Evolutionary conservation across 2,329 filamentous ascomycete genomes (phyloP).

Genomic region (Ciborinia camelliae): DNA sequence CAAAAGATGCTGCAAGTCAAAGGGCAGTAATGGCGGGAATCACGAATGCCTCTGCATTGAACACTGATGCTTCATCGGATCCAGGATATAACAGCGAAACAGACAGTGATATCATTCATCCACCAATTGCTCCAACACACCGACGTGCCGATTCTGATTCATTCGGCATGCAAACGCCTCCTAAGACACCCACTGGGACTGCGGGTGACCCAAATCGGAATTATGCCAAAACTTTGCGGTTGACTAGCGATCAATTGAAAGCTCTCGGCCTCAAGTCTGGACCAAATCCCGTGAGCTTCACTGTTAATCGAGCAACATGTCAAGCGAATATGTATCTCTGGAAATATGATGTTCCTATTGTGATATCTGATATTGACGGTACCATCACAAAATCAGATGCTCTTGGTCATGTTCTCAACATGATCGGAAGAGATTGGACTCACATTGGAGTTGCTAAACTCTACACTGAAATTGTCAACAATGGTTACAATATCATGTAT

Average conservation of each 20-base stretch:
- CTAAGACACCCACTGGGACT: constrained; percentile 63
- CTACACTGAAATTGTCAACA: constrained; percentile 90
- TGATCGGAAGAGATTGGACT: constrained; percentile 97
- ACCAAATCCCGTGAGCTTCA: constrained; percentile 93
- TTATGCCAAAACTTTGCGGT: constrained; percentile 91
- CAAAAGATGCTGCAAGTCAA: constrained; percentile 82
- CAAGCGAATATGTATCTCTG: constrained; percentile 91
- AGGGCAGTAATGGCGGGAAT: constrained; percentile 52
- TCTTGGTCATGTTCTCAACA: constrained; percentile 88
- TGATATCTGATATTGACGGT: constrained; percentile 97
- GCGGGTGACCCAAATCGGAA: constrained; percentile 71
- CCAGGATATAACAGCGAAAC: constrained; percentile 95
- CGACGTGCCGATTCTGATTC: constrained; percentile 57
- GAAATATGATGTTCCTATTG: constrained; percentile 86
- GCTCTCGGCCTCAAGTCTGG: constrained; percentile 76
- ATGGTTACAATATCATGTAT: constrained; percentile 99
- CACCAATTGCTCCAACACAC: constrained; percentile 48
- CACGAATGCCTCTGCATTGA: constrained; percentile 26
- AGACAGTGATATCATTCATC: constrained; percentile 54
- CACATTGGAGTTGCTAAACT: constrained; percentile 95
- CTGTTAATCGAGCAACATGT: constrained; percentile 91
- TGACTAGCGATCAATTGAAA: constrained; percentile 95
- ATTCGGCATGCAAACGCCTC: constrained; percentile 57
- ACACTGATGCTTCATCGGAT: constrained; percentile 74
- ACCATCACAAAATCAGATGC: constrained; percentile 98